Conservation (phyloP, 139 green algal species). For the Mesotaenium endlicherianum region DNA sequence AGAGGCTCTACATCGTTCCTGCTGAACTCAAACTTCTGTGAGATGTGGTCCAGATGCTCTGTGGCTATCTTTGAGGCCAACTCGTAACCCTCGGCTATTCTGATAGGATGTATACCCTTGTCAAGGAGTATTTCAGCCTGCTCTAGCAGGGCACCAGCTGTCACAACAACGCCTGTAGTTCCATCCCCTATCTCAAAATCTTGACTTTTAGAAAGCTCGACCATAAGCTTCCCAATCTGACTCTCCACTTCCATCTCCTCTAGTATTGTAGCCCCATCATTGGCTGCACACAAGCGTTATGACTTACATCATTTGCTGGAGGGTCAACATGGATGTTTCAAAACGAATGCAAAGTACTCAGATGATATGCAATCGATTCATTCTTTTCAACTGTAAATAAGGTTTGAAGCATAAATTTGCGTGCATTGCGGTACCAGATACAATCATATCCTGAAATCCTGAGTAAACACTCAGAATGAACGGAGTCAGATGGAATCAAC, state of each 20-base stretch:
- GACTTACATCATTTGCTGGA: not conserved
- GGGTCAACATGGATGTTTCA: not conserved
- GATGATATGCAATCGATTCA: no score
- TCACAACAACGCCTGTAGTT: constrained; percentile 85
- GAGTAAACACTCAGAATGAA: no score
- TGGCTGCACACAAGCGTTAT: constrained; percentile 71
- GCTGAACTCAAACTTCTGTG: constrained; percentile 81
- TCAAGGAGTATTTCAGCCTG: constrained; percentile 94
- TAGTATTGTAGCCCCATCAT: constrained; percentile 98
- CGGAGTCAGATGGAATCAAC: no score
- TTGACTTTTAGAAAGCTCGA: constrained; percentile 89
- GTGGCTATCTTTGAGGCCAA: constrained; percentile 89
- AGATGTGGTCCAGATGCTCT: constrained; percentile 68
- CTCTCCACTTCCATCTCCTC: constrained; percentile 99
- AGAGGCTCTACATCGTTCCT: constrained; percentile 85
- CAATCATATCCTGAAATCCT: no score
- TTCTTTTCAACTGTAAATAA: no score
- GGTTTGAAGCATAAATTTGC: no score
- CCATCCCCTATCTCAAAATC: constrained; percentile 90
- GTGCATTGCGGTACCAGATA: no score
- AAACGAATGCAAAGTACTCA: no score
- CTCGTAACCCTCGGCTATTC: constrained; percentile 97
- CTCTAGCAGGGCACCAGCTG: constrained; percentile 63
- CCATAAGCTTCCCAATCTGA: constrained; percentile 98
- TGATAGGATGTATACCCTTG: constrained; percentile 93